Evolutionary conservation across 108 stramenopile genomes (phyloP), one percentile per base, ranked within the genome.

Genomic region (Cyclotella kingstonii): DNA sequence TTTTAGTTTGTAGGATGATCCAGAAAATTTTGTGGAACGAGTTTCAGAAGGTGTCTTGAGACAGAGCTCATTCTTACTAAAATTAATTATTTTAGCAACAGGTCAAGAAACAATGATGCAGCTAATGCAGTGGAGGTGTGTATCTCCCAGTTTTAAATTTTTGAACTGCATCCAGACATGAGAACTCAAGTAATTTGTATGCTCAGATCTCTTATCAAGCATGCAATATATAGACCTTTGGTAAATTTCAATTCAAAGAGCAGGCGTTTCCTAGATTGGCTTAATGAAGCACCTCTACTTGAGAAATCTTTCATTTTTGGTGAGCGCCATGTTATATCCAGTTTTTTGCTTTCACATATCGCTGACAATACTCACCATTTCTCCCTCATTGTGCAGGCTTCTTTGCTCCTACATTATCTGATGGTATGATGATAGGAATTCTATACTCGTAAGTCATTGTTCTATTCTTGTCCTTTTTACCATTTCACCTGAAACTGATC

Each of bases 61-160:
- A n/a, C 73, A 74, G 34, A 61, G 60, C 26, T 26, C 73, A 31
- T 55, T 60, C 7, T 54, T 74, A 5, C 54, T 66, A 42, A 74
- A 66, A 31, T 33, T 74, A 17, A 58, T 74, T 4, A 66, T 74
- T 27, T 57, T 66, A 12, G 63, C 65, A 61, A 66, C 73, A 0
- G 73, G 73, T 12, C 73, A 74, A 61, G 73, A 74, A 47, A 74
- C 65, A 12, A 66, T 74, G 65, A 43, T 74, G 0, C 73, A 74
- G 60, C 73, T 74, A 22, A 10, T 74, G 17, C 64, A 66, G 33
- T 74, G 73, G 73, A 66, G 73, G 59, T 56, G 18, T 10, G 53
- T n/a, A n/a, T n/a, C 2, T 51, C 2, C 27, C 4, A 51, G 29
- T 19, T 17, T 19, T 19, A 25, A 5, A 5, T 54, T 17, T 4